Evolutionary conservation across 208 protist species (phyloP), one percentile per base, ranked within the genome.

Genomic region (Novymonas esmeraldas): DNA sequence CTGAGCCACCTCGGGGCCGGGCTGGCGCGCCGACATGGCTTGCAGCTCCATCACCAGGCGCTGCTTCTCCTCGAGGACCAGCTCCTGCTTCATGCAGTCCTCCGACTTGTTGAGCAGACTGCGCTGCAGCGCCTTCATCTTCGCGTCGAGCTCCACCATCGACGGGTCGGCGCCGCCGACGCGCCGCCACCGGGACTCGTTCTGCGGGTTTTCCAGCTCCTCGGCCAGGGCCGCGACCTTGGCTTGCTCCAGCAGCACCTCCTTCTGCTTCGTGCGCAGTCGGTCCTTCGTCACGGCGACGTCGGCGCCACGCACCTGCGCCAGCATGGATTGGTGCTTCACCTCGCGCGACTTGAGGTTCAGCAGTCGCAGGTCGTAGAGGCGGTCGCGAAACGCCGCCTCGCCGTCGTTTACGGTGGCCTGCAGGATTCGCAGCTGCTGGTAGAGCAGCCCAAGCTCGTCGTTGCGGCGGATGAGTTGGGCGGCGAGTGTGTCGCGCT

Each of bases 401-500:
- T 99, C 98, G 13, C 98, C 98, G 51, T 97, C 96, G 48, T 64
- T 81, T 6, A 99, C 63, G 22, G 84, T 97, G 16, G 89, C 88
- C 76, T 99, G 87, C 61, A 99, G 95, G 13, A 99, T 91, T 7
- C 96, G 95, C 31, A 99, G 90, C 82, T 99, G 98, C 69, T 99
- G 98, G 78, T 99, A 99, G 11, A 99, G 81, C 20, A 98, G 67
- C 16, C 95, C 93, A 0, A 99, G 86, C 77, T 99, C 98, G 73
- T 99, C 98, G 79, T 99, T 99, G 51, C 98, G 88, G 10, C 97
- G 91, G 42, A 99, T 98, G 9, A 99, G 88, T 80, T 99, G 97
- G 10, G 94, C 89, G 29, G 94, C 97, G 3, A 99, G 75, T 9
- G 98, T 87, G 64, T 99, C 98, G 34, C 98, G 84, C 74, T 99